These are phyloP conservation scores for Zizania latifolia DNA, from an alignment of 176 grass and related monocot species.

Conservation along the genomic window DNA sequence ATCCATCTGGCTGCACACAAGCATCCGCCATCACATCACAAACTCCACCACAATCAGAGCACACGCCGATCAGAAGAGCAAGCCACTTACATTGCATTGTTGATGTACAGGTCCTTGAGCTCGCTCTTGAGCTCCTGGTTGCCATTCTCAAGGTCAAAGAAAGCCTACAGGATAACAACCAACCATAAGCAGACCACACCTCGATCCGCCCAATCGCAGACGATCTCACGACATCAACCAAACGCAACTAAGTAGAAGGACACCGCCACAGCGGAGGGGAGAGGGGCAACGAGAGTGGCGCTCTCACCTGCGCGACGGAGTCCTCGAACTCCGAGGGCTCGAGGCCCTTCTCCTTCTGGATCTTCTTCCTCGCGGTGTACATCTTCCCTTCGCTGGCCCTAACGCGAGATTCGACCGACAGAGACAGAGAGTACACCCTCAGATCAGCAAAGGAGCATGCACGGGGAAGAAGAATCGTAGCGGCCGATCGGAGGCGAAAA, in stretches of 20 bases:
- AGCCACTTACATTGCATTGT: conserved; percentile 30
- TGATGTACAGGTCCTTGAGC: conserved; percentile 59
- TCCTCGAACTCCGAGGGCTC: conserved; percentile 57
- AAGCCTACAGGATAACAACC: not conserved
- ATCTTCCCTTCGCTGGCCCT: conserved; percentile 28
- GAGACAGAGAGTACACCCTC: not conserved
- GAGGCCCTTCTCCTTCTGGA: conserved; percentile 55
- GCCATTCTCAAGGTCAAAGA: not conserved
- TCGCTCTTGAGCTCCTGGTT: conserved; percentile 59
- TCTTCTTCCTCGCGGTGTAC: conserved; percentile 55
- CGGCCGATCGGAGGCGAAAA: not conserved
- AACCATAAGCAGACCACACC: not conserved
- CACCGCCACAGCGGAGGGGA: no score
- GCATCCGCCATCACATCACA: not conserved
- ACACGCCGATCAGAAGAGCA: not conserved
- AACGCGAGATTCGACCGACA: not conserved
- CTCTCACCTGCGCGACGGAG: conserved; percentile 44
- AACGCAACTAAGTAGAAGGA: not conserved
- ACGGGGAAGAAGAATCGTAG: not conserved
- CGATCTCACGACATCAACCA: not conserved
- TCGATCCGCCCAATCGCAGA: not conserved
- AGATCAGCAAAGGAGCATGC: conserved; percentile 4
- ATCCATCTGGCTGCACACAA: conserved; percentile 45
- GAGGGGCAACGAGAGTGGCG: not conserved
- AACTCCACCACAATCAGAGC: not conserved